Evolutionary conservation across 176 grass and related monocot genomes (phyloP).

Genomic region (bread wheat (Triticum aestivum)): IWGSC_CS_RefSeq_v2.1 NC_057800.1:636004305-636004804

Average conservation of each 20-base stretch:
- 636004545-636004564: slow-evolving; percentile 35
- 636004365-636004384: neutral
- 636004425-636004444: slow-evolving; percentile 50
- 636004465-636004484: slow-evolving; percentile 49
- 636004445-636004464: slow-evolving; percentile 82
- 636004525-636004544: slow-evolving; percentile 30
- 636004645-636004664: slow-evolving; percentile 75
- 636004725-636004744: slow-evolving; percentile 86
- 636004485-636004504: slow-evolving; percentile 29
- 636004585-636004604: slow-evolving; percentile 54
- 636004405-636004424: neutral
- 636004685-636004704: slow-evolving; percentile 80
- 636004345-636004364: neutral
- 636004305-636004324: slow-evolving; percentile 87
- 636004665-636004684: slow-evolving; percentile 80
- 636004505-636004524: neutral
- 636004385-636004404: neutral
- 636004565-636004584: slow-evolving; percentile 41
- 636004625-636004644: slow-evolving; percentile 51
- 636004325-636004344: slow-evolving; percentile 44
- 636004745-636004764: slow-evolving; percentile 72
- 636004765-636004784: slow-evolving; percentile 70
- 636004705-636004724: slow-evolving; percentile 91
- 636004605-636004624: slow-evolving; percentile 50
- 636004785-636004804: neutral